Conservation (phyloP, 345 rosid species). For the Salix brachista region DNA sequence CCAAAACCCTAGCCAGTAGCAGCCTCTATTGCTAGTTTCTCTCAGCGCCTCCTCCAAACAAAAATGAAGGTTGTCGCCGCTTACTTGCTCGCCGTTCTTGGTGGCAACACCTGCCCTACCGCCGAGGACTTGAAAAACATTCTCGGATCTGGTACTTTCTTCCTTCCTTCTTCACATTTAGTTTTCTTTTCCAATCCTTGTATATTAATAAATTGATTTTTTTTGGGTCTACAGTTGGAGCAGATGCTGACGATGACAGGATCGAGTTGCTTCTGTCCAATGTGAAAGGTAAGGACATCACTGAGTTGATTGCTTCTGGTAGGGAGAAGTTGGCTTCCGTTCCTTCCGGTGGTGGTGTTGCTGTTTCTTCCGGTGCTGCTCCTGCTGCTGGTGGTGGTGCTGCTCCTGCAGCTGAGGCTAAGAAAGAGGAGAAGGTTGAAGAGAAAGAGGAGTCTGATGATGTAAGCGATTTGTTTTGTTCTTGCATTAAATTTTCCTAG, state of each 20-base stretch:
- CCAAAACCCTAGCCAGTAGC: neutral
- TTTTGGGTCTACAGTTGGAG: conserved; percentile 47
- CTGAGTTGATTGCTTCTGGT: conserved; percentile 66
- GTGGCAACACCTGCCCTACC: conserved; percentile 60
- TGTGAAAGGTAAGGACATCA: conserved; percentile 58
- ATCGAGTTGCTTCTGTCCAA: conserved; percentile 49
- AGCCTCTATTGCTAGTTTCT: neutral
- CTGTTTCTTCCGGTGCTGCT: conserved; percentile 40
- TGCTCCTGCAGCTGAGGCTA: conserved; percentile 53
- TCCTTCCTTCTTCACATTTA: neutral
- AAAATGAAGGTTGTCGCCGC: conserved; percentile 77
- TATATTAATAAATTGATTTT: neutral
- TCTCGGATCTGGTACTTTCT: conserved; percentile 57
- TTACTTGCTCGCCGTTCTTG: conserved; percentile 62
- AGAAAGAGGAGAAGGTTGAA: conserved; percentile 70
- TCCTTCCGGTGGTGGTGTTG: conserved; percentile 64
- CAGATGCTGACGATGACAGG: conserved; percentile 60
- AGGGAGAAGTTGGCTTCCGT: conserved; percentile 75
- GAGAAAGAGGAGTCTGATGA: conserved; percentile 84
- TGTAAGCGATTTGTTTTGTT: conserved; percentile 20
- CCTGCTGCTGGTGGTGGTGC: conserved; percentile 39
- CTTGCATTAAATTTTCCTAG: neutral
- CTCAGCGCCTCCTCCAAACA: neutral
- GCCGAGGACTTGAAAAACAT: conserved; percentile 50
- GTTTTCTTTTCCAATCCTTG: neutral